These are phyloP conservation scores for Wickerhamomyces pijperi DNA, from an alignment of 805 yeast genomes.

Conservation along the genomic window DNA sequence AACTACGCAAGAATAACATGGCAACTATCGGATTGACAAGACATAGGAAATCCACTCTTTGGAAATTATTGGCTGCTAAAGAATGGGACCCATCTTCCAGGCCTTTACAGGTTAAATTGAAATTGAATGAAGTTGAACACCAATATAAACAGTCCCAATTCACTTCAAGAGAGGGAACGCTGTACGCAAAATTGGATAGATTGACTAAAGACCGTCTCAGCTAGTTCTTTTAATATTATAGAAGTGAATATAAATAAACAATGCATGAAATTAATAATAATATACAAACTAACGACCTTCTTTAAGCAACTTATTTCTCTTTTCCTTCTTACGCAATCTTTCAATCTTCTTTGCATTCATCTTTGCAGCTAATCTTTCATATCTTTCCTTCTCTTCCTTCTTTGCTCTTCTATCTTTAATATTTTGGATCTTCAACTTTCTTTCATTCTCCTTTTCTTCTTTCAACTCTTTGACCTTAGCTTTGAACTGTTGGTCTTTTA, in stretches of 20 bases:
- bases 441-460: constrained; percentile 62
- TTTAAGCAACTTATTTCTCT: constrained; percentile 86
- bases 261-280: constrained; percentile 1
- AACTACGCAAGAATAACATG: constrained; percentile 25
- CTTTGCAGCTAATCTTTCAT: constrained; percentile 67
- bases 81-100: constrained; percentile 41
- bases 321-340: constrained; percentile 80
- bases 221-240: no score
- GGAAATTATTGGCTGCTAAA: constrained; percentile 64
- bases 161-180: constrained; percentile 14
- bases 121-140: constrained; percentile 18
- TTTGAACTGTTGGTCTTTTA: constrained; percentile 56
- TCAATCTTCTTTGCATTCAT: constrained; percentile 92
- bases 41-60: constrained; percentile 62
- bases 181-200: constrained; percentile 5
- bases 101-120: constrained; percentile 19
- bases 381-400: constrained; percentile 84
- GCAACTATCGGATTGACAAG: constrained; percentile 46
- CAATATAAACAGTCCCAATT: constrained; percentile 18
- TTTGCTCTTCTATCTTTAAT: constrained; percentile 66
- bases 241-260: no score
- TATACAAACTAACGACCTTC: constrained; percentile 47
- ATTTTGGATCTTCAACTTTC: constrained; percentile 39
- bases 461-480: constrained; percentile 61
- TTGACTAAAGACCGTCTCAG: neutral